Evolutionary conservation across 352 stramenopile species (phyloP).

Genomic region (Peronospora destructor): DNA sequence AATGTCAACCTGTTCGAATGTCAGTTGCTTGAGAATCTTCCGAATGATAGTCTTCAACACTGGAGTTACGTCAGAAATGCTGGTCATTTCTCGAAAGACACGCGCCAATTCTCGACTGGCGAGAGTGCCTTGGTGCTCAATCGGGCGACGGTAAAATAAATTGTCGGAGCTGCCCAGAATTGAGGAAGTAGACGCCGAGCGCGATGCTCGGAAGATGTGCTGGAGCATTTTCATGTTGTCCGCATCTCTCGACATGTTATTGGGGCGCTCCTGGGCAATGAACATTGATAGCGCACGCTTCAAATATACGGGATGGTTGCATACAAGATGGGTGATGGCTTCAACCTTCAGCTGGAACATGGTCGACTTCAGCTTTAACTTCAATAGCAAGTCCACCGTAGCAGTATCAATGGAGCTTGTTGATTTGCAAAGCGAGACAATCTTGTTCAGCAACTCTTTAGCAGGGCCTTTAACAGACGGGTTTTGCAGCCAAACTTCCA

Average conservation of each 20-base stretch:
- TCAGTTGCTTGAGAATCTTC: constrained; percentile 77
- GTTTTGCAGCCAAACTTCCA: constrained; percentile 77
- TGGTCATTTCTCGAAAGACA: constrained; percentile 80
- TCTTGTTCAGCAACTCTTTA: constrained; percentile 65
- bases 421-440: constrained; percentile 63
- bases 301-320: constrained; percentile 62
- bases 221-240: constrained; percentile 89
- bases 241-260: constrained; percentile 79
- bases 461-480: constrained; percentile 63
- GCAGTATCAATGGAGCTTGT: constrained; percentile 48
- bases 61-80: constrained; percentile 58
- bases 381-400: constrained; percentile 68
- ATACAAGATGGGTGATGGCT: constrained; percentile 72
- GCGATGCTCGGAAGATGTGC: constrained; percentile 74
- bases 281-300: constrained; percentile 60
- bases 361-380: constrained; percentile 82
- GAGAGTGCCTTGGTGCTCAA: constrained; percentile 47
- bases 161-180: constrained; percentile 44
- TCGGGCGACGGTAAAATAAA: constrained; percentile 47
- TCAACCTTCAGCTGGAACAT: constrained; percentile 87
- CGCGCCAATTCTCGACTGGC: constrained; percentile 64
- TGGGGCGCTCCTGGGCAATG: constrained; percentile 66
- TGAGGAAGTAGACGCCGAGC: constrained; percentile 23
- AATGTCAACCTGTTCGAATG: constrained; percentile 79
- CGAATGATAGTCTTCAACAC: constrained; percentile 82